Conservation (phyloP, 1,139 yeast species). For the Sugiyamaella neomexicana region DNA sequence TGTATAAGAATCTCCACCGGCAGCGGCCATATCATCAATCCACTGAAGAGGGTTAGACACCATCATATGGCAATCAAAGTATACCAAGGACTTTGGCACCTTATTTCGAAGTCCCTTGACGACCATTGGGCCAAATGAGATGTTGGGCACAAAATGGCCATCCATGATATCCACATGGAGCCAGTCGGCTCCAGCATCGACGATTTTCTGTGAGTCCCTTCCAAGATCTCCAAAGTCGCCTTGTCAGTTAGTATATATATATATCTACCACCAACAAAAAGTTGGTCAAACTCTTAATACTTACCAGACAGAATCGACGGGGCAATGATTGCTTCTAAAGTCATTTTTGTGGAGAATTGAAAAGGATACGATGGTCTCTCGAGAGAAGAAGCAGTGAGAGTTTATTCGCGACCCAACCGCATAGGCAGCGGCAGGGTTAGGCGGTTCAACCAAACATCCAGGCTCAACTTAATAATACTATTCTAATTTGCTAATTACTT, state of each 20-base stretch:
- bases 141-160: slow-evolving; percentile 97
- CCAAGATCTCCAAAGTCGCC: slow-evolving; percentile 84
- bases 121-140: slow-evolving; percentile 89
- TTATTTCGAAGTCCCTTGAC: slow-evolving; percentile 75
- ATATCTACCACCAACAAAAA: too few species aligned
- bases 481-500: too few species aligned
- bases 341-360: slow-evolving; percentile 1
- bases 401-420: too few species aligned
- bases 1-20: slow-evolving; percentile 95
- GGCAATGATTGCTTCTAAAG: slow-evolving; percentile 68
- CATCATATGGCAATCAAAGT: slow-evolving; percentile 99
- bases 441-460: too few species aligned
- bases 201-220: slow-evolving; percentile 78
- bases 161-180: slow-evolving; percentile 98
- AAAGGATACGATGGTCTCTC: too few species aligned
- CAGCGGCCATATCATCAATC: slow-evolving; percentile 90
- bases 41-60: slow-evolving; percentile 91
- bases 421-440: background rate
- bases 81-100: slow-evolving; percentile 70
- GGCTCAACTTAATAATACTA: too few species aligned
- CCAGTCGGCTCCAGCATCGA: slow-evolving; percentile 87
- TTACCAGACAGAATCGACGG: slow-evolving; percentile 92
- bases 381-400: too few species aligned
- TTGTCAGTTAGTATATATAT: too few species aligned
- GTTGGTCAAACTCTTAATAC: too few species aligned